A percentile compares a stretch with the other conserved stretches of the same genome.
These are phyloP conservation scores for Cercospora sp. DNA, from an alignment of 2,329 filamentous ascomycete species.

Conservation along the genomic window DNA sequence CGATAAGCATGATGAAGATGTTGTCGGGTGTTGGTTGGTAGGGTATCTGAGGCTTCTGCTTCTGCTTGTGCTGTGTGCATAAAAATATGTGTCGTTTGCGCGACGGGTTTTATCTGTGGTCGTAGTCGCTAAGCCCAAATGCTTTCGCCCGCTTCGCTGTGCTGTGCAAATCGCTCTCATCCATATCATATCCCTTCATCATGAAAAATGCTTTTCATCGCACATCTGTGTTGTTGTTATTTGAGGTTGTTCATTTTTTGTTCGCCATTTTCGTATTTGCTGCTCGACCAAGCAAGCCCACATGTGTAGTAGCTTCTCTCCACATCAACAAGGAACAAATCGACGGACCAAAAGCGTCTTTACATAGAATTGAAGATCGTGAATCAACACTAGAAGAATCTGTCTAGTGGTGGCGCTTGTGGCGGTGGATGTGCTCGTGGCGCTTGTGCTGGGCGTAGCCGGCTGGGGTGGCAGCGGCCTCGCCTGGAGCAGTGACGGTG, in stretches of 20 bases:
- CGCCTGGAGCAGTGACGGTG: constrained; percentile 21
- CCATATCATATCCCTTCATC: not conserved
- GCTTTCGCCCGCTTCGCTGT: not conserved
- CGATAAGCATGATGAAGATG: not conserved
- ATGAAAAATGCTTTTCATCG: not conserved
- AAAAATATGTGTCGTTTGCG: not conserved
- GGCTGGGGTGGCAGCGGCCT: constrained; percentile 15
- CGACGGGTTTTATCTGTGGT: not conserved
- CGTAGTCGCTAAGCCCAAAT: not conserved
- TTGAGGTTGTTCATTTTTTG: not conserved
- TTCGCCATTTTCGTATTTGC: not conserved
- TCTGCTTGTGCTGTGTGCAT: not conserved
- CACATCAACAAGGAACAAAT: not conserved
- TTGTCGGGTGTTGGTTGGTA: not conserved
- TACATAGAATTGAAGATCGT: constrained; percentile 3
- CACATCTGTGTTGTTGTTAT: not conserved
- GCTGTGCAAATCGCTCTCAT: not conserved
- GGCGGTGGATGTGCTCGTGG: constrained; percentile 15
- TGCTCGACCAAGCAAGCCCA: constrained; percentile 1
- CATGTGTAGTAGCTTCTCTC: not conserved
- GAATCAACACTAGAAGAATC: not conserved
- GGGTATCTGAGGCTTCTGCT: not conserved
- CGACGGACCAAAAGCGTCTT: constrained; percentile 2
- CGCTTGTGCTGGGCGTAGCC: constrained; percentile 9
- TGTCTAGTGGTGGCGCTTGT: constrained; percentile 12